These are phyloP conservation scores for Chytridium lagenaria DNA, from an alignment of 371 early-diverging fungal species.

Conservation along the genomic window DNA sequence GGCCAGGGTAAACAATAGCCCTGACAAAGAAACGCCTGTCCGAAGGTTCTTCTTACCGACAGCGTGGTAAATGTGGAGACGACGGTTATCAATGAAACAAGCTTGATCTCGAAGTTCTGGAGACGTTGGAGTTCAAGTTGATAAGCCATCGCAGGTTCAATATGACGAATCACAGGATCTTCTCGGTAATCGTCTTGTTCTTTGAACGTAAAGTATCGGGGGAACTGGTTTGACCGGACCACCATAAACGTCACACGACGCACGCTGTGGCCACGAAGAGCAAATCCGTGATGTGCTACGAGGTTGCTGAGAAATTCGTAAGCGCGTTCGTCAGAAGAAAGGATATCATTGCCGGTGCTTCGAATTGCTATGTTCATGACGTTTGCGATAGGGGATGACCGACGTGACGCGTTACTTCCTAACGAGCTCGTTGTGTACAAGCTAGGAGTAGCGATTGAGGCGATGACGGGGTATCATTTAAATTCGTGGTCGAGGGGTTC, in stretches of 20 bases:
- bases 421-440: background rate
- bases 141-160: conserved; percentile 97
- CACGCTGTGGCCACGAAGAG: conserved; percentile 76
- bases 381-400: conserved; percentile 53
- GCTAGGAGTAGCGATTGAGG: background rate
- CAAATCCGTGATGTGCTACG: conserved; percentile 44
- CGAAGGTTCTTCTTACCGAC: conserved; percentile 91
- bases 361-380: conserved; percentile 84
- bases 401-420: background rate
- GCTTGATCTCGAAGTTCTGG: conserved; percentile 94
- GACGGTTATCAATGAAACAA: conserved; percentile 91
- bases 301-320: conserved; percentile 36
- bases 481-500: background rate
- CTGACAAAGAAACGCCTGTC: conserved; percentile 97
- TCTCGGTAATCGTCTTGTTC: conserved; percentile 84
- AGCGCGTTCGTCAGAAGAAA: conserved; percentile 64
- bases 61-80: conserved; percentile 95
- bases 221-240: conserved; percentile 80
- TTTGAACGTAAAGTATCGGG: conserved; percentile 96
- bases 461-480: background rate
- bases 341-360: conserved; percentile 63
- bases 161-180: conserved; percentile 94
- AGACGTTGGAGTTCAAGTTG: conserved; percentile 93
- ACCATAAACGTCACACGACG: conserved; percentile 92
- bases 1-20: conserved; percentile 90